Base-by-base conservation (phyloP, 2,329 filamentous ascomycete genomes). In the Colletotrichum tanaceti region DNA sequence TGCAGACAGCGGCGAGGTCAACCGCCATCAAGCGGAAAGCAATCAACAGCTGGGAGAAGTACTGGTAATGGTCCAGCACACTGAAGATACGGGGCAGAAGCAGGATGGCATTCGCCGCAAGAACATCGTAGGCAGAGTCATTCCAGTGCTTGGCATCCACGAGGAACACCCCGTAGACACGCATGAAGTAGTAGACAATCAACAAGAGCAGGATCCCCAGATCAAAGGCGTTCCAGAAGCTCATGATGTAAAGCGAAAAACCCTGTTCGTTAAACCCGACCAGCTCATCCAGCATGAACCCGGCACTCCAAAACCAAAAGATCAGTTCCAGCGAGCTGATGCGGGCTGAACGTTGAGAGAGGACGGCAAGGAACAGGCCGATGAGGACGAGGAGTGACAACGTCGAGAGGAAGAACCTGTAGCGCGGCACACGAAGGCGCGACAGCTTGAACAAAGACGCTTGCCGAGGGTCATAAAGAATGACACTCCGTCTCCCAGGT, bases 301-400 rank as follows among this genome's bases (percentile, higher is more conserved):
- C 95, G 32, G 93, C 93, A 76, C 93, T 97, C 94, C 95, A 98
- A 78, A 98, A 93, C 95, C 95, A 98, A 80, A 98, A 98, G 14
- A 97, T 78, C 18, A 98, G 83, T 78, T 98, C 95, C 11, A 98
- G 82, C 0, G 88, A 87, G 1, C 93, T 97, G 74, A 98, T 97
- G 60, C 90, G 86, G 62, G 90, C 86, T 3, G 93, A 95, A 68
- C 93, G 88, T 75, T 92, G 84, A 13, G 87, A 83, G 4, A 98
- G 85, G 11, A 98, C 94, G 11, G 93, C 91, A 20, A 98, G 82
- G 77, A 97, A 98, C 13, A 98, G 85, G 16, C 89, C 91, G 46
- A 98, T 90, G 76, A 98, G 85, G 53, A 97, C 88, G 24, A 92
- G 93, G 63, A 97, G 90, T 2, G 94, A 98, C 65, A 94, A 81